phyloP scores from a whole-genome alignment of 2,329 filamentous ascomycete species.

The Cladosporium austrohemisphaericum region DNA sequence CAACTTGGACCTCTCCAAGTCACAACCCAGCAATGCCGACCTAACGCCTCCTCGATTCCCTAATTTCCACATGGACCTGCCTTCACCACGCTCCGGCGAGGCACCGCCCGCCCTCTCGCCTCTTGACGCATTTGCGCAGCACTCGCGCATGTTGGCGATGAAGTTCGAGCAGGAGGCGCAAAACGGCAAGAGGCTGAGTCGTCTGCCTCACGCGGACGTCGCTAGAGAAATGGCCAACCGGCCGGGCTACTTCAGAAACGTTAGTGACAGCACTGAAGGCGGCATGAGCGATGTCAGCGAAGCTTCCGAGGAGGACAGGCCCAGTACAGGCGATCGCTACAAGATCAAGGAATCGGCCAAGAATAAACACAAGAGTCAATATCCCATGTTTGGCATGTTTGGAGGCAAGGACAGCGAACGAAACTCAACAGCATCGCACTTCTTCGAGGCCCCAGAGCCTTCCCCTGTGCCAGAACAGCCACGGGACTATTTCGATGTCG shows the following conservation, averaged over 20 bases:
- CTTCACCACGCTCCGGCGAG: slow-evolving; percentile 50
- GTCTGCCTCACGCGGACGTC: slow-evolving; percentile 76
- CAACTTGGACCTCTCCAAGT: slow-evolving; percentile 18
- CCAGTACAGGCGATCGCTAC: slow-evolving; percentile 20
- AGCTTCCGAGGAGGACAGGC: slow-evolving; percentile 41
- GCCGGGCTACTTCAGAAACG: slow-evolving; percentile 74
- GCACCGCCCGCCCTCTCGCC: slow-evolving; percentile 87
- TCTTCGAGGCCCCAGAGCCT: slow-evolving; percentile 7
- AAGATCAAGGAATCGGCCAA: slow-evolving; percentile 31
- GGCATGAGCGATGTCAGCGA: slow-evolving; percentile 35
- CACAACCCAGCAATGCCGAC: slow-evolving; percentile 17
- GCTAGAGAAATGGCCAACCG: slow-evolving; percentile 75
- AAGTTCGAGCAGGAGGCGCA: slow-evolving; percentile 74
- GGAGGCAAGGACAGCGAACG: slow-evolving; percentile 17
- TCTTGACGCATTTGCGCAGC: slow-evolving; percentile 89
- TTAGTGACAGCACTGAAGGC: slow-evolving; percentile 54
- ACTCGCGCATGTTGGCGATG: slow-evolving; percentile 81
- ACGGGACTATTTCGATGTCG: slow-evolving; percentile 41
- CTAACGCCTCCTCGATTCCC: slow-evolving; percentile 26
- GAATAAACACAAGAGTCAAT: slow-evolving; percentile 33
- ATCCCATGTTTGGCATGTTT: slow-evolving; percentile 30
- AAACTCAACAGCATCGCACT: slow-evolving; percentile 5
- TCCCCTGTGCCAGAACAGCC: slow-evolving; percentile 18
- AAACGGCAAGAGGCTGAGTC: slow-evolving; percentile 74
- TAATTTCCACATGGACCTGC: slow-evolving; percentile 36